Base-by-base conservation (phyloP, 2,329 filamentous ascomycete species). In the Trichoderma koningiopsis region DNA sequence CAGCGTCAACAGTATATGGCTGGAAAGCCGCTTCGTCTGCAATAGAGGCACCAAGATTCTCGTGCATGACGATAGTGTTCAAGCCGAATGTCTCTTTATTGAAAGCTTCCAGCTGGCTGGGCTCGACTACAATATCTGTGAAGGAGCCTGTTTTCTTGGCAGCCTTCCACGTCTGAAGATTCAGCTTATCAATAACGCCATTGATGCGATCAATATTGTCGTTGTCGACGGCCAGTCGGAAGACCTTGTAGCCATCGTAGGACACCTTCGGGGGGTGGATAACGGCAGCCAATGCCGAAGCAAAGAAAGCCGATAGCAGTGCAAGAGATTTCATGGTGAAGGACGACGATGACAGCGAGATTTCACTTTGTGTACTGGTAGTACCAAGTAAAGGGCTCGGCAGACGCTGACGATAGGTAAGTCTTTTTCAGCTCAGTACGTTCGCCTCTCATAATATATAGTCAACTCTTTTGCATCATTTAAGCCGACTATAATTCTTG, bases 211-310 rank as follows among this genome's bases (percentile, higher is more conserved):
- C 74, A 24, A 76, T 75, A 55, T 59, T 67, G 60, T 78, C 71
- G 29, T 78, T 71, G 22, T 76, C 76, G 43, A 81, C 78, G 8
- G 79, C 74, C n/a, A 84, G 74, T 24, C 82, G 81, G 63, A 81
- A 79, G n/a, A 82, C 82, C 71, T 83, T 82, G 76, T 81, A 82
- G 4, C 82, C 82, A 65, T 81, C 75, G 68, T 84, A 85, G 0
- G 79, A 79, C 5, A 81, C 75, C 40, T 69, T 70, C 19, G 63
- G 57, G 29, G 40, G 64, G 5, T 68, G 68, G 35, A 68, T 6
- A 11, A 52, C 66, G n/a, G 66, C 71, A 22, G 72, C 68, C 29
- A 71, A 60, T 40, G 69, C 72, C 33, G 69, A 68, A 35, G 72
- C 71, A 55, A 73, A 27, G 16, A 74, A 64, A n/a, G 64, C 62